These are phyloP conservation scores for Eleusine indica DNA, from an alignment of 176 grass and related monocot genomes.

Conservation along the genomic window DNA sequence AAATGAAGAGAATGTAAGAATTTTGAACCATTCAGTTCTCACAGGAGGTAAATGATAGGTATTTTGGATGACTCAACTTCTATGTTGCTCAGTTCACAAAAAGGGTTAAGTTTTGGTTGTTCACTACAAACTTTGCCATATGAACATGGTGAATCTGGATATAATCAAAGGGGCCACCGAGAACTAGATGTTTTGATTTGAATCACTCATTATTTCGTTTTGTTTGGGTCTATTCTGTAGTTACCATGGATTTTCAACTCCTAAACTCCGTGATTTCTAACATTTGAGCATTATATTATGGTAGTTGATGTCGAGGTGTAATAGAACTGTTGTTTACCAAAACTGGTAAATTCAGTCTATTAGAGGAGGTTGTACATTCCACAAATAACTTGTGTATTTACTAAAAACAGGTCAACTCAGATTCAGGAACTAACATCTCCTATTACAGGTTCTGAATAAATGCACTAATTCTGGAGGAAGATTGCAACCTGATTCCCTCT, in stretches of 20 bases:
- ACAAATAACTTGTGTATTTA: slow-evolving; percentile 26
- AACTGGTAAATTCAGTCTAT: not conserved
- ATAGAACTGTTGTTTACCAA: not conserved
- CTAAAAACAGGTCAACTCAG: not conserved
- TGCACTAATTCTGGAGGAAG: slow-evolving; percentile 41
- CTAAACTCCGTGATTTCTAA: not conserved
- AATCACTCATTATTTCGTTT: not conserved
- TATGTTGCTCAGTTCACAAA: not conserved
- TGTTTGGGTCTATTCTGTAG: not conserved
- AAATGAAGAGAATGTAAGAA: not conserved
- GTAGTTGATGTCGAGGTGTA: slow-evolving; percentile 17
- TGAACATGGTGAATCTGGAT: slow-evolving; percentile 1
- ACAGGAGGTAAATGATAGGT: not conserved
- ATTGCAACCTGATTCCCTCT: slow-evolving; percentile 56
- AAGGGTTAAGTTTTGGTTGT: not conserved
- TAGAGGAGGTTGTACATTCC: slow-evolving; percentile 14
- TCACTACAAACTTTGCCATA: slow-evolving; percentile 18
- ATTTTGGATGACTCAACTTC: not conserved
- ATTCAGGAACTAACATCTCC: slow-evolving; percentile 4
- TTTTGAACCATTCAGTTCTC: not conserved
- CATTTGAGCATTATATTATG: not conserved
- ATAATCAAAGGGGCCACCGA: not conserved
- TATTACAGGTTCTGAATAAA: slow-evolving; percentile 64
- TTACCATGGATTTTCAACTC: not conserved
- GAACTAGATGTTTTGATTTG: slow-evolving; percentile 16